phyloP scores from a whole-genome alignment of 306 rosid genomes.

The Ormosia emarginata region DNA sequence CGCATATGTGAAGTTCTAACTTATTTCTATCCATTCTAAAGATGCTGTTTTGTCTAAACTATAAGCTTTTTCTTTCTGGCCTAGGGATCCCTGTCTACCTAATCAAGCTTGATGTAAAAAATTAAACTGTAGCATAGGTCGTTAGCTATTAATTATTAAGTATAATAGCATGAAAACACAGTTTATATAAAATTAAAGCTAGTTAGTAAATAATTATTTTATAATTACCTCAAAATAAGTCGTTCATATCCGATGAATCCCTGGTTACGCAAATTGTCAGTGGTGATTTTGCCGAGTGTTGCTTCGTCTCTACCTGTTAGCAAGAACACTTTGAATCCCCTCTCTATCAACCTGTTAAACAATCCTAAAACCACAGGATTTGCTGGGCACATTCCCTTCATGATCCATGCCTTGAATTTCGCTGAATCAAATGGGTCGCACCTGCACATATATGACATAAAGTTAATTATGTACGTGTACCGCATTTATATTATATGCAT shows the following conservation, averaged over 20 bases:
- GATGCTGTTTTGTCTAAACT: background rate
- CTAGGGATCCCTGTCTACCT: background rate
- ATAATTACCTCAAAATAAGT: conserved; percentile 66
- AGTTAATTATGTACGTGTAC: too few relatives aligned
- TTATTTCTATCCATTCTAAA: background rate
- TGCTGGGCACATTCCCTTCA: conserved; percentile 55
- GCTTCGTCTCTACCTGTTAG: conserved; percentile 70
- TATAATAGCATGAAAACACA: background rate
- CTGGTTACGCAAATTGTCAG: conserved; percentile 50
- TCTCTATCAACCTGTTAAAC: conserved; percentile 33
- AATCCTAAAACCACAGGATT: conserved; percentile 28
- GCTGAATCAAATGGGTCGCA: conserved; percentile 74
- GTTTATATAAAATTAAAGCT: background rate
- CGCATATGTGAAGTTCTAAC: background rate
- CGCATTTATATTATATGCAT: too few relatives aligned
- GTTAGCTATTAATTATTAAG: background rate
- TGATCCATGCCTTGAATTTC: conserved; percentile 70
- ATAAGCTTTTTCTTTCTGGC: background rate
- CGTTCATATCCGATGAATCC: conserved; percentile 72
- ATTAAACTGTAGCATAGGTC: background rate
- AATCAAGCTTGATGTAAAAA: background rate
- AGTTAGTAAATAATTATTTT: background rate
- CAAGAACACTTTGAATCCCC: conserved; percentile 65
- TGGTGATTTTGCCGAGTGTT: conserved; percentile 47
- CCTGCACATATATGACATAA: conserved; percentile 20